Evolutionary conservation across 495 filamentous ascomycete genomes (phyloP).

Genomic region (Letharia columbiana): DNA sequence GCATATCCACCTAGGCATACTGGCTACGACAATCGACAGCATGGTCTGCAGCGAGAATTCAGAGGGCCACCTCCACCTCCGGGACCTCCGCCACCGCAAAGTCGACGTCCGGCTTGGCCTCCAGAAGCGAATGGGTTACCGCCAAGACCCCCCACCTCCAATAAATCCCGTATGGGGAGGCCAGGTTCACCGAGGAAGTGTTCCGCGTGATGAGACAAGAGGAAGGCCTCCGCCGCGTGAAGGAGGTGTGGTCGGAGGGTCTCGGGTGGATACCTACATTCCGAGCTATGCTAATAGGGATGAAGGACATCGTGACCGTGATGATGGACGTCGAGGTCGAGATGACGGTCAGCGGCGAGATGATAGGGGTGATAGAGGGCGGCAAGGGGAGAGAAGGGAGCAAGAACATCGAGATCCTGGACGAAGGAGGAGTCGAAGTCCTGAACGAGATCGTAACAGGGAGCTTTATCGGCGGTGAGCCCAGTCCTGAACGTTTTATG

Average conservation of each 20-base stretch:
- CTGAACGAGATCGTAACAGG: slow-evolving; percentile 25
- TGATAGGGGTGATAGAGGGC: slow-evolving; percentile 22
- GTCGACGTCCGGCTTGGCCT: slow-evolving; percentile 25
- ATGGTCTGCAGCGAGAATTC: slow-evolving; percentile 52
- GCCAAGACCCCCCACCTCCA: slow-evolving; percentile 27
- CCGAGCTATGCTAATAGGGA: slow-evolving; percentile 24
- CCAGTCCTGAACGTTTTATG: background rate
- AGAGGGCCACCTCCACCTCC: slow-evolving; percentile 68
- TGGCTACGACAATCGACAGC: slow-evolving; percentile 20
- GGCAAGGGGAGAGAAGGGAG: slow-evolving; percentile 23
- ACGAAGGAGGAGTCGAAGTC: slow-evolving; percentile 29
- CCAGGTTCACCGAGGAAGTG: slow-evolving; percentile 11
- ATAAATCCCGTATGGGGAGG: slow-evolving; percentile 20
- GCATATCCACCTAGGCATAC: slow-evolving; percentile 18
- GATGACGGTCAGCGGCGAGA: slow-evolving; percentile 25
- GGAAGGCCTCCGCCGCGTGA: slow-evolving; percentile 19
- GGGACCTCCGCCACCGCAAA: slow-evolving; percentile 18
- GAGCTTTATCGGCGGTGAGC: slow-evolving; percentile 28
- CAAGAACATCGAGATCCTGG: slow-evolving; percentile 21
- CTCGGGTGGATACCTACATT: slow-evolving; percentile 29
- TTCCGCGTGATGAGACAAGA: slow-evolving; percentile 15
- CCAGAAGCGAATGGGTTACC: slow-evolving; percentile 23
- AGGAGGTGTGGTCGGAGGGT: slow-evolving; percentile 7
- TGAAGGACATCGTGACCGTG: slow-evolving; percentile 20
- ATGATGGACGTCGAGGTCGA: slow-evolving; percentile 17